These are phyloP conservation scores for Metschnikowia bowlesiae DNA, from an alignment of 805 yeast genomes.

Conservation along the genomic window DNA sequence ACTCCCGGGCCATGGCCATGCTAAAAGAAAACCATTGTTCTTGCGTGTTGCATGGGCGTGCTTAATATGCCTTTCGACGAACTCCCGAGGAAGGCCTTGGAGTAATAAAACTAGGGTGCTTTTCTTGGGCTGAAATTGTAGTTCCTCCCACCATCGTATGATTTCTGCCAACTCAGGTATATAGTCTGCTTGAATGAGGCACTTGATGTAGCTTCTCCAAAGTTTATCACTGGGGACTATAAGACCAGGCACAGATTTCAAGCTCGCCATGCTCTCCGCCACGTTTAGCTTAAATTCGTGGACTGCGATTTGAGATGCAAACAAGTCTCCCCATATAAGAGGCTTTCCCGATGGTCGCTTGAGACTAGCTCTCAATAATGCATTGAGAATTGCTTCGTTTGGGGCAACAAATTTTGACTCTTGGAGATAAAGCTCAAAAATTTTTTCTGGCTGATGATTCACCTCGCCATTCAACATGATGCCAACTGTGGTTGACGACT, in stretches of 20 bases:
- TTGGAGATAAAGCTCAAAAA: slow-evolving; percentile 26
- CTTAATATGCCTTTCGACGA: slow-evolving; percentile 33
- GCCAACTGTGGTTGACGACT: slow-evolving; percentile 28
- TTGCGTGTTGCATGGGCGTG: slow-evolving; percentile 23
- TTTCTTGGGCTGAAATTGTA: slow-evolving; percentile 40
- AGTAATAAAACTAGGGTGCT: slow-evolving; percentile 39
- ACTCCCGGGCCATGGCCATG: slow-evolving; percentile 18
- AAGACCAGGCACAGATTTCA: background rate
- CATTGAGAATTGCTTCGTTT: slow-evolving; percentile 30
- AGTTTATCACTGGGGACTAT: slow-evolving; percentile 31
- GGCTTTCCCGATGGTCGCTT: slow-evolving; percentile 15
- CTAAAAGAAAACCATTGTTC: background rate
- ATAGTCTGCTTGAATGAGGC: slow-evolving; percentile 46
- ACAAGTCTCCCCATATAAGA: slow-evolving; percentile 46
- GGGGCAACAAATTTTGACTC: slow-evolving; percentile 24
- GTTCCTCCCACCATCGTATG: slow-evolving; percentile 50
- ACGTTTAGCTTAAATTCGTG: slow-evolving; percentile 50
- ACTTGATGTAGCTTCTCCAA: slow-evolving; percentile 50
- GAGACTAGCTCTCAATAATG: slow-evolving; percentile 49
- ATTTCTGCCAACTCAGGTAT: slow-evolving; percentile 46
- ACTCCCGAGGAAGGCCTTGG: slow-evolving; percentile 31
- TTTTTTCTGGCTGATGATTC: slow-evolving; percentile 21
- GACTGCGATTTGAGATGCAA: slow-evolving; percentile 58
- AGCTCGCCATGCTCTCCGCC: background rate
- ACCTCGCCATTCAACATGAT: slow-evolving; percentile 37